These are phyloP conservation scores for Saccharata proteae DNA, from an alignment of 2,329 filamentous ascomycete species.

Conservation along the genomic window DNA sequence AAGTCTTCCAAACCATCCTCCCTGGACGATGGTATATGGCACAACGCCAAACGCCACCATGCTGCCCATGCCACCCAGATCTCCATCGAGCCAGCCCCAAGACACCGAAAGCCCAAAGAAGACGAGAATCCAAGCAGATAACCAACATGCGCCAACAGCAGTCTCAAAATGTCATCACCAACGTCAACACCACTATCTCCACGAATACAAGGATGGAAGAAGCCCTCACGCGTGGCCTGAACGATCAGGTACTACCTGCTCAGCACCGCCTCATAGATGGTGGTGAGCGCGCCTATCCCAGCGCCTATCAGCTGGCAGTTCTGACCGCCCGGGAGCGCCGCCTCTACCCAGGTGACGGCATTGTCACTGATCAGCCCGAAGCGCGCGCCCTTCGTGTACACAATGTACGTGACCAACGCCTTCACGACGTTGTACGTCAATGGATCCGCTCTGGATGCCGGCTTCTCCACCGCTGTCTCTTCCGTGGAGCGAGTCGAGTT, in stretches of 20 bases:
- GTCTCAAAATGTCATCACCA: too few species aligned
- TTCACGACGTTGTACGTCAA: slow-evolving; percentile 84
- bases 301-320: slow-evolving; percentile 57
- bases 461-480: too few species aligned
- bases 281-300: slow-evolving; percentile 54
- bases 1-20: too few species aligned
- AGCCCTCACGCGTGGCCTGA: not conserved
- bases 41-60: slow-evolving; percentile 14
- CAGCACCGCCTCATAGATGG: slow-evolving; percentile 67
- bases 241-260: slow-evolving; percentile 33
- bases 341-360: slow-evolving; percentile 51
- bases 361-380: slow-evolving; percentile 50
- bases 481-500: slow-evolving; percentile 16
- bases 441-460: slow-evolving; percentile 61
- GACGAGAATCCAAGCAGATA: slow-evolving; percentile 1
- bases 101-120: slow-evolving; percentile 4
- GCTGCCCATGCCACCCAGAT: slow-evolving; percentile 1
- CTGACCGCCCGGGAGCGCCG: slow-evolving; percentile 59
- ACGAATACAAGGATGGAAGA: not conserved
- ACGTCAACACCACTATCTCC: not conserved
- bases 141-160: not conserved
- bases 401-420: slow-evolving; percentile 66
- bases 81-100: slow-evolving; percentile 3
- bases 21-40: slow-evolving; percentile 10
- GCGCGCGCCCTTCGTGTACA: slow-evolving; percentile 51